Evolutionary conservation across 306 rosid genomes (phyloP).

Genomic region (Mucuna pruriens): DNA sequence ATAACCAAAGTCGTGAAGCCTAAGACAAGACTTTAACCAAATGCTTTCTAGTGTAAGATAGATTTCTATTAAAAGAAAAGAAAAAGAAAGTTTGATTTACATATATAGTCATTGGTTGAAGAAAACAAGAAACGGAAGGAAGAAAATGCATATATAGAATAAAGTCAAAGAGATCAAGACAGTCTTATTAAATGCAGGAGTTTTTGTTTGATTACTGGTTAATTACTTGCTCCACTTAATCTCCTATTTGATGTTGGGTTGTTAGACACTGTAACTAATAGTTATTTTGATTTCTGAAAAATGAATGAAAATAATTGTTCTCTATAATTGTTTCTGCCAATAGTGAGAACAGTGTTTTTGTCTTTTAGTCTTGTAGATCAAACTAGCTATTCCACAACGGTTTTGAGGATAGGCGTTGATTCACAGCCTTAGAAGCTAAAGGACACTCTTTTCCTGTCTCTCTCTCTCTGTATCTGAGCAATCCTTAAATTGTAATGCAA

Average conservation of each 20-base stretch:
- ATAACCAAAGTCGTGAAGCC: neutral
- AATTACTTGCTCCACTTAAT: neutral
- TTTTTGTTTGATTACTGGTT: neutral
- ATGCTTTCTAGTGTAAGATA: neutral
- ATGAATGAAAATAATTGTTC: neutral
- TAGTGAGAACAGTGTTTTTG: conserved; percentile 15
- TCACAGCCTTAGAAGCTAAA: conserved; percentile 44
- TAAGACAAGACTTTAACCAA: conserved; percentile 8
- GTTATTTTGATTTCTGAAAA: neutral
- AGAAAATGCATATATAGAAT: neutral
- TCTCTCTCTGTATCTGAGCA: conserved; percentile 27
- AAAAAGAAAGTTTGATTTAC: neutral
- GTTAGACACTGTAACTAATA: neutral
- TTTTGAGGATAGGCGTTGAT: conserved; percentile 42
- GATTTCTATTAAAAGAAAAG: neutral
- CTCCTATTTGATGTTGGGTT: neutral
- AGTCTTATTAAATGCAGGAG: neutral
- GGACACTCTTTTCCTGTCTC: conserved; percentile 32
- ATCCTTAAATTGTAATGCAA: conserved; percentile 38
- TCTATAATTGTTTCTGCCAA: neutral
- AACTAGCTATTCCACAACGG: conserved; percentile 52
- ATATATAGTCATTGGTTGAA: neutral
- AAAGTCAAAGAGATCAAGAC: neutral
- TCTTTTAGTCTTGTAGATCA: conserved; percentile 15
- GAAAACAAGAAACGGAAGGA: neutral